Base-by-base conservation (phyloP, 306 rosid genomes). In the Vigna mungo region DNA sequence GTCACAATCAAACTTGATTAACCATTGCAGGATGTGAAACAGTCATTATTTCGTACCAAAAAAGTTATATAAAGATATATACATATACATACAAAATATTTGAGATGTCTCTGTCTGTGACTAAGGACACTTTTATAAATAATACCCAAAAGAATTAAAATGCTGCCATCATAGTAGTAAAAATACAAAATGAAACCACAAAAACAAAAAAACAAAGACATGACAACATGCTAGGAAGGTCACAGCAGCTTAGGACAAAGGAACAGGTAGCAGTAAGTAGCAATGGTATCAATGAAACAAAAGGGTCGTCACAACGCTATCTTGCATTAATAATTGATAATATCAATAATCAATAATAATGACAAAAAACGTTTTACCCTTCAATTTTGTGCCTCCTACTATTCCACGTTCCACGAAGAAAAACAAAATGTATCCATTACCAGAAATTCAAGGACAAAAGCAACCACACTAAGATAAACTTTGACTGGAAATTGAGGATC, bases 1-100 rank as follows among this genome's bases (percentile, higher is more conserved):
- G 71, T 81, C 84, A 71, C 58, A 62, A 32, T 74, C 48, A 64
- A 49, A 51, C 80, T 73, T 73, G 83, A 67, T 65, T 73, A 68
- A 37, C 76, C 60, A 78, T 66, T 66, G 80, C 75, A 55, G 80
- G 64, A 15, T 46, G 10, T 25, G 79, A 27, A 73, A 20, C 43
- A 61, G 72, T 59, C 18, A 71, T 68, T 30, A 72, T 72, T 62
- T 37, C 41, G 60, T 37, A 63, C 83, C 74, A 41, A 36, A 80
- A 59, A 21, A 55, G 53, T 23, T 15, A 43, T 5, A 44, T 43
- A 44, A 73, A 54, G 15, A 49, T 7, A 16, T 32, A 32, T 32
- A 61, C 6, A 54, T 2, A 18, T 55, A 16, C 49, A 36, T 63
- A 55, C 59, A 80, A 53, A 74, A 44, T 74, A 47, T 55, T 30